A percentile compares a stretch with the other conserved stretches of the same genome.
Evolutionary conservation across 805 yeast species (phyloP).

Genomic region (Kodamaea fukazawae): DNA sequence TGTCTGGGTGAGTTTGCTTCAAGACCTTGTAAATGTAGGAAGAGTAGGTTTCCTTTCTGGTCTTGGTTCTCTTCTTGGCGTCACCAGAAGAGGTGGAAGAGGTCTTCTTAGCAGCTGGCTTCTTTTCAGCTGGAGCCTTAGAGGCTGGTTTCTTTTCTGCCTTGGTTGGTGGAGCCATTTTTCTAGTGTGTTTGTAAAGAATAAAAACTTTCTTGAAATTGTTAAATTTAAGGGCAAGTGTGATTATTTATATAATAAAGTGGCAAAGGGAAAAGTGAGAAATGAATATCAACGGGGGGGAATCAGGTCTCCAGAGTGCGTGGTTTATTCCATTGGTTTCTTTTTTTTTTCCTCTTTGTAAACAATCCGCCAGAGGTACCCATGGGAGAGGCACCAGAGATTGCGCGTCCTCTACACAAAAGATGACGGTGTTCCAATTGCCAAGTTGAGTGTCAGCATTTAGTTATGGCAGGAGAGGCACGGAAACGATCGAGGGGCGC

Average conservation of each 20-base stretch:
- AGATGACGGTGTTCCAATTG: too few relatives aligned
- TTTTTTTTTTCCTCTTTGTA: too few relatives aligned
- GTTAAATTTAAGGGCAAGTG: slow-evolving; percentile 3
- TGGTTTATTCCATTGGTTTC: too few relatives aligned
- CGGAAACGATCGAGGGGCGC: too few relatives aligned
- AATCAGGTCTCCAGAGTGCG: too few relatives aligned
- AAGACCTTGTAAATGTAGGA: slow-evolving; percentile 98
- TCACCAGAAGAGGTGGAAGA: slow-evolving; percentile 76
- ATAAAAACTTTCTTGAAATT: slow-evolving; percentile 4
- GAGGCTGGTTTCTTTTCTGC: slow-evolving; percentile 83
- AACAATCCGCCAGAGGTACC: too few relatives aligned
- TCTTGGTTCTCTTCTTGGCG: slow-evolving; percentile 88
- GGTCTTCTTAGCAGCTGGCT: slow-evolving; percentile 89
- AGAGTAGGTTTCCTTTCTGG: slow-evolving; percentile 97
- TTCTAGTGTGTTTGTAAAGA: slow-evolving; percentile 8
- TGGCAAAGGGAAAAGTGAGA: slow-evolving; percentile 3
- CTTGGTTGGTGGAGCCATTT: slow-evolving; percentile 29
- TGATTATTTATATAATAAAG: slow-evolving; percentile 2
- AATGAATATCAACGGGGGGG: too few relatives aligned
- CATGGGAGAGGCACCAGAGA: too few relatives aligned
- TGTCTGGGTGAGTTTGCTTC: slow-evolving; percentile 98
- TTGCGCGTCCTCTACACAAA: too few relatives aligned
- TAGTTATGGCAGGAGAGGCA: too few relatives aligned
- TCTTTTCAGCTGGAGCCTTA: slow-evolving; percentile 96
- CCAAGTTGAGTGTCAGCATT: too few relatives aligned